Conservation (phyloP, 2,329 filamentous ascomycete genomes). For the Fusarium sp. region DNA sequence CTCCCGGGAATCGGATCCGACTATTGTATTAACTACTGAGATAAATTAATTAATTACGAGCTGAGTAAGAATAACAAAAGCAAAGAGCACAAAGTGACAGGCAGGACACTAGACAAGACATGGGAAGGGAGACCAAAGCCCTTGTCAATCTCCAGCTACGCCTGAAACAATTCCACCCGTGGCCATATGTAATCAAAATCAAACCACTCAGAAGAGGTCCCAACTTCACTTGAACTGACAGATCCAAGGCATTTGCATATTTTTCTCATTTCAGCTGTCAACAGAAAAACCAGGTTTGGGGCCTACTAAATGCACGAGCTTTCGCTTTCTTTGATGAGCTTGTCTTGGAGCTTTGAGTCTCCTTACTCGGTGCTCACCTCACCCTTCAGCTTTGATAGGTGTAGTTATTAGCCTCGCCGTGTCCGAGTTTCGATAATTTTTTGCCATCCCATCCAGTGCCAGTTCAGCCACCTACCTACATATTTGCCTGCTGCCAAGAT, state of each 20-base stretch:
- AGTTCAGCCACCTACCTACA: constrained; percentile 5
- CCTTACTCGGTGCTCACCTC: constrained; percentile 14
- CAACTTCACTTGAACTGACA: constrained; percentile 16
- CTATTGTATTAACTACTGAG: not conserved
- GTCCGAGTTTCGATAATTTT: constrained; percentile 17
- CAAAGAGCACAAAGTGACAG: constrained; percentile 5
- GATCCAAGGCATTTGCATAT: constrained; percentile 19
- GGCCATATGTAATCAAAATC: constrained; percentile 30
- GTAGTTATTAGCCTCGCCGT: constrained; percentile 16
- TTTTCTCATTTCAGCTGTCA: constrained; percentile 25
- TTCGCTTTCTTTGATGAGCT: constrained; percentile 17
- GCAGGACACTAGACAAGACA: not conserved
- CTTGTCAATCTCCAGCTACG: constrained; percentile 31
- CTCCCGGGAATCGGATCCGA: constrained; percentile 29
- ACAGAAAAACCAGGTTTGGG: not conserved
- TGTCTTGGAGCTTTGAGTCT: constrained; percentile 20
- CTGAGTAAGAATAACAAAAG: constrained; percentile 19
- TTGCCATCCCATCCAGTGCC: constrained; percentile 18
- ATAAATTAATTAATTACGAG: not conserved
- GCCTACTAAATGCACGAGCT: constrained; percentile 16
- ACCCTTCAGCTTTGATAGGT: constrained; percentile 5
- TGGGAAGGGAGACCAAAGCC: constrained; percentile 33
- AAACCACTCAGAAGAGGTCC: constrained; percentile 26
- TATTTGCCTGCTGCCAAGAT: not conserved
- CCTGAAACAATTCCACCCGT: constrained; percentile 36